Evolutionary conservation across 2,329 filamentous ascomycete species (phyloP).

Genomic region (Penicillium sp.): DNA sequence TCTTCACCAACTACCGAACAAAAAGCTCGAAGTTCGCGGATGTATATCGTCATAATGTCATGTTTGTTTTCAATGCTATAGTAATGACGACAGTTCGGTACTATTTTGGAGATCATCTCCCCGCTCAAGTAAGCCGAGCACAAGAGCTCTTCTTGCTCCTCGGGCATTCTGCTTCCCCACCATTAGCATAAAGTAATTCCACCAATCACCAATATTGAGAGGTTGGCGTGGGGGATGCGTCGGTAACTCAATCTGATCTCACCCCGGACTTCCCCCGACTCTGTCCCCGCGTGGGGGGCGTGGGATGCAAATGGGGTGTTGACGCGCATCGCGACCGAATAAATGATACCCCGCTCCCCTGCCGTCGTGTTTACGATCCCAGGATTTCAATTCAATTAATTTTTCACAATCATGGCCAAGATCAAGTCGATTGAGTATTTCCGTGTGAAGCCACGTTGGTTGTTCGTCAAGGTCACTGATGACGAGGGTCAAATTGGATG

Average conservation of each 20-base stretch:
- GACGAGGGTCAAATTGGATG: constrained; percentile 66
- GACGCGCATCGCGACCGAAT: constrained; percentile 1
- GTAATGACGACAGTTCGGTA: not conserved
- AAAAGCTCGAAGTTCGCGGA: not conserved
- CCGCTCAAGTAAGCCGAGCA: not conserved
- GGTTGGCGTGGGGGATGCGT: not conserved
- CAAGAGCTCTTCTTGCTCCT: not conserved
- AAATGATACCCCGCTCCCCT: constrained; percentile 5
- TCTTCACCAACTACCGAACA: no score
- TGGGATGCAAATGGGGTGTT: constrained; percentile 7
- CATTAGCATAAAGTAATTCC: constrained; percentile 6
- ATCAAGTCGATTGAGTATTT: constrained; percentile 72
- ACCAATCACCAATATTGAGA: constrained; percentile 10
- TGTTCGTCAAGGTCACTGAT: constrained; percentile 76
- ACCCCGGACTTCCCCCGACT: constrained; percentile 15
- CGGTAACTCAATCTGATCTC: not conserved
- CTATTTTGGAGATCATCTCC: no score
- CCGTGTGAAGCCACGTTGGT: constrained; percentile 72
- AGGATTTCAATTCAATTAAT: not conserved
- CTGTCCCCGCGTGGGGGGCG: constrained; percentile 16
- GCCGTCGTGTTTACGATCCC: not conserved
- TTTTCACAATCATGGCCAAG: constrained; percentile 54
- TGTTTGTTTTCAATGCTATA: not conserved
- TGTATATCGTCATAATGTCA: not conserved
- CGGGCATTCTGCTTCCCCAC: not conserved